Conservation (phyloP, 1,139 yeast species). For the Wickerhamomyces sp. region DNA sequence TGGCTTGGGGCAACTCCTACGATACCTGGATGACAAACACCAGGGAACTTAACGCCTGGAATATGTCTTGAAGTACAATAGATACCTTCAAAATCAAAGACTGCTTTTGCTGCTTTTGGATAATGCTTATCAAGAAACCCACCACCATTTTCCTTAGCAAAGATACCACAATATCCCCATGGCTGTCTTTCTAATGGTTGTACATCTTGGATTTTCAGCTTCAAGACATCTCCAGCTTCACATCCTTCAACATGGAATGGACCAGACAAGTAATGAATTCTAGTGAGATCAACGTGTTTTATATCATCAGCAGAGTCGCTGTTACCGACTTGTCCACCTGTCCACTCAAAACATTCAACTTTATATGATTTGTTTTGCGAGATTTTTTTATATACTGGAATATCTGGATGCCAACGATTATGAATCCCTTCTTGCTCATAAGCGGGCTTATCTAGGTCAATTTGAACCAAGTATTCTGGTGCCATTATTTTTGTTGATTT, state of each 20-base stretch:
- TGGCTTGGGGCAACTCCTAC: slow-evolving; percentile 45
- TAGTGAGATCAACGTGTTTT: slow-evolving; percentile 37
- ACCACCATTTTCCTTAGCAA: slow-evolving; percentile 45
- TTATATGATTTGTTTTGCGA: slow-evolving; percentile 40
- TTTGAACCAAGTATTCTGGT: slow-evolving; percentile 22
- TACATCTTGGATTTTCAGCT: slow-evolving; percentile 45
- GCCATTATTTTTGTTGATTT: too few species aligned
- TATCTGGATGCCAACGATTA: slow-evolving; percentile 51
- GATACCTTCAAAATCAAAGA: slow-evolving; percentile 48
- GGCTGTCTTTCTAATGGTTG: slow-evolving; percentile 49
- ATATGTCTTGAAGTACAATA: slow-evolving; percentile 44
- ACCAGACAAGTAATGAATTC: slow-evolving; percentile 45
- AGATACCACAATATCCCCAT: slow-evolving; percentile 49
- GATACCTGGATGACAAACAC: slow-evolving; percentile 43
- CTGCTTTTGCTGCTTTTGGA: slow-evolving; percentile 47
- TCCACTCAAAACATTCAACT: slow-evolving; percentile 49
- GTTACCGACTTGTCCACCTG: slow-evolving; percentile 46
- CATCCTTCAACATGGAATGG: slow-evolving; percentile 43
- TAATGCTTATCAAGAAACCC: slow-evolving; percentile 44
- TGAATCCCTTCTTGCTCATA: slow-evolving; percentile 42
- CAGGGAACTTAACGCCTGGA: slow-evolving; percentile 39
- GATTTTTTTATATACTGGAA: slow-evolving; percentile 37
- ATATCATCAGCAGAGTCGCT: slow-evolving; percentile 45
- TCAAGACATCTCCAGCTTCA: slow-evolving; percentile 44
- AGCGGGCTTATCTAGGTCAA: slow-evolving; percentile 34